Conservation (phyloP, 2,329 filamentous ascomycete species). For the Colletotrichum scovillei region DNA sequence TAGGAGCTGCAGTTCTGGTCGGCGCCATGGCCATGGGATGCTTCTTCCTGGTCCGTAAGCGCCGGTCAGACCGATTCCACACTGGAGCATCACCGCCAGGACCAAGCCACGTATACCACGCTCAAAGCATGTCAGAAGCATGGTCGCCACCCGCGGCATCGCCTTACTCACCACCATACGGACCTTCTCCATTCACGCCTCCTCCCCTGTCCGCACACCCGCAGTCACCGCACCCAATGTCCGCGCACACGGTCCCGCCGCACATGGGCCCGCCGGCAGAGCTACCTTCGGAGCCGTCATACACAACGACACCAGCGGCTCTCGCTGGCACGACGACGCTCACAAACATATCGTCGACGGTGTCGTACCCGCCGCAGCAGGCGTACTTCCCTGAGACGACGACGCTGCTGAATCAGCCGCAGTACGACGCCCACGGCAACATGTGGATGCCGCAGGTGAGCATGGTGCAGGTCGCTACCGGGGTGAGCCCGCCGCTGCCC, state of each 20-base stretch:
- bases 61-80: conserved; percentile 26
- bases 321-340: background rate
- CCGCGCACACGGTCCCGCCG: conserved; percentile 22
- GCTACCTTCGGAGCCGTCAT: conserved; percentile 38
- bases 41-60: conserved; percentile 46
- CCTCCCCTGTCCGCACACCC: conserved; percentile 25
- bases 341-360: conserved; percentile 4
- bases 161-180: conserved; percentile 26
- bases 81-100: background rate
- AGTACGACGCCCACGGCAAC: conserved; percentile 46
- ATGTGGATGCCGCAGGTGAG: conserved; percentile 48
- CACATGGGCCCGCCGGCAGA: conserved; percentile 43
- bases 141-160: conserved; percentile 30
- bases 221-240: conserved; percentile 35
- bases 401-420: conserved; percentile 37
- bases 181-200: conserved; percentile 4
- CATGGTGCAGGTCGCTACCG: conserved; percentile 41
- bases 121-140: conserved; percentile 31
- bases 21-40: conserved; percentile 38
- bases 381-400: conserved; percentile 29
- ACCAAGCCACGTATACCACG: conserved; percentile 20
- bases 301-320: background rate
- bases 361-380: conserved; percentile 26
- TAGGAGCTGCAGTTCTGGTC: conserved; percentile 46
- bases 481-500: conserved; percentile 15